Base-by-base conservation (phyloP, 192 early-diverging fungal species). In the Backusella liffmaniae region DNA sequence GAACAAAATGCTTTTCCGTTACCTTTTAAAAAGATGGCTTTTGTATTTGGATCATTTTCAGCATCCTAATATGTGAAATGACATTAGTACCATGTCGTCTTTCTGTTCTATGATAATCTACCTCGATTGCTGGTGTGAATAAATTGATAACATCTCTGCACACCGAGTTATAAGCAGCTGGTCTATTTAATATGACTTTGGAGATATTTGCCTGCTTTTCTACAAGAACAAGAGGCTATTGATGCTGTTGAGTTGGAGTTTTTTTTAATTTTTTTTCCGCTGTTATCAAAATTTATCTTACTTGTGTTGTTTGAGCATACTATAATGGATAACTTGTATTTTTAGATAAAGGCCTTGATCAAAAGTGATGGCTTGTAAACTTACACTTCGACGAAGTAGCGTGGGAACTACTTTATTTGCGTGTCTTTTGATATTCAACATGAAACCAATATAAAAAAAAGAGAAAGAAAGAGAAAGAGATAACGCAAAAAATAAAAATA, bases 1-100 rank as follows among this genome's bases (percentile, higher is more conserved):
- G 98, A 95, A 81, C 98, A 99, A 79, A 98, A 98, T 67, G 86
- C 87, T 21, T 84, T 80, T 37, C 90, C 92, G 53, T 87, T 86
- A 0, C 90, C 90, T 73, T 93, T 92, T 72, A 98, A 73, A 53
- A 98, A 88, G 74, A 99, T 92, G 51, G 95, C 91, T 79, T 97
- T 96, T 78, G 92, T 62, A 62, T 62, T 62, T 62, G 56, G 56
- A 62, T 62, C 56, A 62, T 29, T 62, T 62, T 62, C 56, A 29
- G 56, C 56, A 29, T 62, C 4, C 56, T 62, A 62, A 21, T 53
- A 23, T 59, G 23, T 13, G 26, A 62, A 13, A 32, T 32, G 32
- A 32, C 32, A 32, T 32, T 13, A 26, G n/a, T n/a, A 56, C 15
- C 1, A 3, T 44, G 42, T 44, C 39, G 13, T 18, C 13, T 5